These are phyloP conservation scores for Kwoniella sp. DNA, from an alignment of 768 basidiomycete species.

Conservation along the genomic window DNA sequence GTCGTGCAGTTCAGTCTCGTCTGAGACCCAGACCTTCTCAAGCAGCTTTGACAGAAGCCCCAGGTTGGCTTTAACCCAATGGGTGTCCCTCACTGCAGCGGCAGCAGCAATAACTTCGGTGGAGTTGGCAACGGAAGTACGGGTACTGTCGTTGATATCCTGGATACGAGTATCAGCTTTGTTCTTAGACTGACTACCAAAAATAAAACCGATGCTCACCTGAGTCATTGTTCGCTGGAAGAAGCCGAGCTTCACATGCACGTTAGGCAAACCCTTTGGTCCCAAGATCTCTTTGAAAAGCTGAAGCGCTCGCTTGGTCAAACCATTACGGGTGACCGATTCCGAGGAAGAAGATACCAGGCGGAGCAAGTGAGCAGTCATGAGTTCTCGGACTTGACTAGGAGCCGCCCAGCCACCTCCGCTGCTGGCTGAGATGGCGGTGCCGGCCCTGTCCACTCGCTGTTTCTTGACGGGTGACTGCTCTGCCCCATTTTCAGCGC, in stretches of 20 bases:
- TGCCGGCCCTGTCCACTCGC: constrained; percentile 49
- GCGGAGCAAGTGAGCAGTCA: constrained; percentile 93
- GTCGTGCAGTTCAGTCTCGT: constrained; percentile 75
- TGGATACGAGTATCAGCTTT: constrained; percentile 41
- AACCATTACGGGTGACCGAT: constrained; percentile 46
- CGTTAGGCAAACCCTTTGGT: constrained; percentile 80
- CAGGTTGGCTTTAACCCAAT: constrained; percentile 74
- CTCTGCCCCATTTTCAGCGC: constrained; percentile 12
- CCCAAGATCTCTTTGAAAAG: constrained; percentile 72
- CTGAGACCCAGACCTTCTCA: constrained; percentile 76
- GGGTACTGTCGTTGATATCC: constrained; percentile 69
- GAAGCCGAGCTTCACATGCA: constrained; percentile 83
- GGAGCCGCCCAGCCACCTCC: constrained; percentile 66
- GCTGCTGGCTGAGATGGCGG: constrained; percentile 44
- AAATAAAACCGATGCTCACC: constrained; percentile 53
- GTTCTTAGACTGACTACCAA: neutral
- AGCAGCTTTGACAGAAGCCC: constrained; percentile 72
- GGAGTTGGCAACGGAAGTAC: constrained; percentile 68
- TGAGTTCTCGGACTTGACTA: constrained; percentile 73
- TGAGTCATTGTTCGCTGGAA: constrained; percentile 79
- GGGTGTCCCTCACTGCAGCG: constrained; percentile 71
- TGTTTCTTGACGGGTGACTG: constrained; percentile 44
- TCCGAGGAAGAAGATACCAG: constrained; percentile 63
- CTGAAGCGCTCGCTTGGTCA: constrained; percentile 51
- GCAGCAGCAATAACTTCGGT: constrained; percentile 86